Evolutionary conservation across 495 filamentous ascomycete genomes (phyloP).

Genomic region (Cryomyces minteri): DNA sequence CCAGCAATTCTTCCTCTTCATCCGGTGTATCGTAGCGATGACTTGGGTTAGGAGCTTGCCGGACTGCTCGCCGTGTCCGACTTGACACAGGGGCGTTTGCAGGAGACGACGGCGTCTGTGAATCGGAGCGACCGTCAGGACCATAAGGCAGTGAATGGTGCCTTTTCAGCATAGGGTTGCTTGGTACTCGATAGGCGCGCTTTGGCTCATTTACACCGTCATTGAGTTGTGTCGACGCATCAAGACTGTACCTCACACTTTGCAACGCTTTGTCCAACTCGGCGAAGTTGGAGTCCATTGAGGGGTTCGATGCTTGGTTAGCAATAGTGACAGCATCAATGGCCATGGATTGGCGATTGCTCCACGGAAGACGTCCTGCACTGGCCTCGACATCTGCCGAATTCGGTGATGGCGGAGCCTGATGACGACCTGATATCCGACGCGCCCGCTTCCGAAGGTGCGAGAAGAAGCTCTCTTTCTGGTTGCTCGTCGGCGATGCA

Average conservation of each 20-base stretch:
- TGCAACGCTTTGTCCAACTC: slow-evolving; percentile 69
- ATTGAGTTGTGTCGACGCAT: slow-evolving; percentile 28
- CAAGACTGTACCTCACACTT: slow-evolving; percentile 43
- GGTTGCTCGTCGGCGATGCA: slow-evolving; percentile 43
- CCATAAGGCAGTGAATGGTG: slow-evolving; percentile 63
- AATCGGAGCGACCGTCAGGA: slow-evolving; percentile 39
- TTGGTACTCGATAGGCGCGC: slow-evolving; percentile 10
- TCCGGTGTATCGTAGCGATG: slow-evolving; percentile 86
- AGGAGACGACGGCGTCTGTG: slow-evolving; percentile 30
- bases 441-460: slow-evolving; percentile 89
- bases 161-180: slow-evolving; percentile 30
- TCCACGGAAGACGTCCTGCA: slow-evolving; percentile 80
- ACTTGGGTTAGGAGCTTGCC: slow-evolving; percentile 49
- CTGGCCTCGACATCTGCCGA: slow-evolving; percentile 81
- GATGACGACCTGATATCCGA: slow-evolving; percentile 78
- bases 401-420: slow-evolving; percentile 50
- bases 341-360: slow-evolving; percentile 65
- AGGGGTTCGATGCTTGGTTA: slow-evolving; percentile 7
- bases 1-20: slow-evolving; percentile 88
- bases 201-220: slow-evolving; percentile 6
- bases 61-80: slow-evolving; percentile 64
- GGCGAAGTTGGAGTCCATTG: slow-evolving; percentile 30
- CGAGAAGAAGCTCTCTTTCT: slow-evolving; percentile 93
- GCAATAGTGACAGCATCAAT: slow-evolving; percentile 40
- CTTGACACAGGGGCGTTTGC: slow-evolving; percentile 49